Evolutionary conservation across 176 grass and related monocot species (phyloP), one percentile per base, ranked within the genome.

Genomic region (Juncus effusus): DNA sequence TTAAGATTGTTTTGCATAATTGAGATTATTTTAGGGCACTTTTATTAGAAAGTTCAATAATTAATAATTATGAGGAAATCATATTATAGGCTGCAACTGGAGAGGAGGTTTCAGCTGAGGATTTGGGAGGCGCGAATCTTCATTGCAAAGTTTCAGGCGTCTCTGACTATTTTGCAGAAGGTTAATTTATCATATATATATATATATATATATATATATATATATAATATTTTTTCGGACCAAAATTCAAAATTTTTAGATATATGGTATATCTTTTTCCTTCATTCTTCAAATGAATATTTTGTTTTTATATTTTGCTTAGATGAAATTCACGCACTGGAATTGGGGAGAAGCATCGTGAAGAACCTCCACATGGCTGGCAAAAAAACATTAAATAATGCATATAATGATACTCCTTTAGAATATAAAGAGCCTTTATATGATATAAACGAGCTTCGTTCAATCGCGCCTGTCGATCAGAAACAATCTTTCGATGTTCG

Each of bases 71-170:
- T 70, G 79, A 41, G 3, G 1, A 47, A 47, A 47, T 38, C 78
- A 73, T 76, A 57, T 51, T 86, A 63, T 73, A 97, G 93, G 93
- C 93, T 86, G 93, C 93, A 68, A 97, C 93, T 37, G 93, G 93
- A 49, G 93, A 92, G 74, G 88, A 92, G 77, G 84, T 97, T 72
- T 97, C 93, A 56, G 88, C 88, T 61, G 93, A 97, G 83, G 88
- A 97, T 80, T 84, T 97, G 77, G 93, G 93, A 89, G 93, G 93
- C 67, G 93, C 93, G 74, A 84, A 84, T 56, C 58, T 97, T 61
- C 93, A 97, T 86, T 97, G 93, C 79, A 97, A 86, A 65, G 74
- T 92, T 75, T 97, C 88, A 73, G 93, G 93, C 79, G 88, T 96
- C 37, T 89, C 93, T 36, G 93, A 97, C 85, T 78, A 92, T 77